Evolutionary conservation across 768 basidiomycete species (phyloP), one percentile per base, ranked within the genome.

Genomic region (Mycena haematopus): DNA sequence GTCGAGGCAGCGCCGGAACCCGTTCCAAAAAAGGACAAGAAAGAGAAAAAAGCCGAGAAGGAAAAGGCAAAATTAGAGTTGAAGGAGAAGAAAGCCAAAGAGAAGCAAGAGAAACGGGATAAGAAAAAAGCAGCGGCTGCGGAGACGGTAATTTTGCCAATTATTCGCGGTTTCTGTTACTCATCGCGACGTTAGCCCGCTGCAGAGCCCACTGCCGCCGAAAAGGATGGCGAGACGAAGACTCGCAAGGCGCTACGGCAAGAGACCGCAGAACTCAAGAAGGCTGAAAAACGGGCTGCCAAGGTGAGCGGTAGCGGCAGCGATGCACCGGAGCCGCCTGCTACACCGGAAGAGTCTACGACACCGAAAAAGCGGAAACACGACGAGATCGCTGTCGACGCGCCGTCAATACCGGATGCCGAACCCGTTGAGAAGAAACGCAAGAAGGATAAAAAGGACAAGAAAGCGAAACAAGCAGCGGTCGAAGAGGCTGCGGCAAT

Each of bases 311-410:
- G 49, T 24, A 36, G 22, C 36, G 54, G 36, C 42, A 61, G 46
- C 36, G 50, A 10, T 13, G 58, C 56, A 19, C 60, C 65, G 33
- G 60, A 60, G 38, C 58, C 50, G 33, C 67, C 64, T 33, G 27
- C 36, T 10, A 25, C 53, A 24, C 17, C 58, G 36, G 60, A 50
- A 14, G 64, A 40, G n/a, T 42, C 60, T 29, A 33, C 27, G 4
- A 71, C 71, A 63, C 70, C 71, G 40, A 79, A 75, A 62, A 80
- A 78, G 65, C 76, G 76, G 53, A 77, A 73, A 63, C 73, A 64
- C 42, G 70, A 68, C 58, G 65, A 60, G 4, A 65, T 45, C 8
- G 66, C 63, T 6, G 58, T 33, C 21, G 62, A 31, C 29, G 53
- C 38, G 35, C 40, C 54, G 27, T 56, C 33, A 11, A 62, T 62